Evolutionary conservation across 2,329 filamentous ascomycete species (phyloP).

Genomic region (Volutella citrinella): DNA sequence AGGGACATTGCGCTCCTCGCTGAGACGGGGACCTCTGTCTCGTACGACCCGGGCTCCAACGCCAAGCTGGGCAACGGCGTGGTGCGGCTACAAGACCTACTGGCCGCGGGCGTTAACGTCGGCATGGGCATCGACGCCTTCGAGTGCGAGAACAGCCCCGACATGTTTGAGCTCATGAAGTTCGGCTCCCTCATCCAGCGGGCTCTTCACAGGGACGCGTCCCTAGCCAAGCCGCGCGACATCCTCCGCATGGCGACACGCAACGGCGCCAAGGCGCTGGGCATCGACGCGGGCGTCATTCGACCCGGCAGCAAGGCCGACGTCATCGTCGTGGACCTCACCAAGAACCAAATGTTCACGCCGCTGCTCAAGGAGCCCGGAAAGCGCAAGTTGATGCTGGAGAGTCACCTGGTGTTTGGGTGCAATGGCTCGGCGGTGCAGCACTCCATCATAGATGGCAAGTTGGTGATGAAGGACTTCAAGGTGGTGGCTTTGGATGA

Average conservation of each 20-base stretch:
- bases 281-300: constrained; percentile 6
- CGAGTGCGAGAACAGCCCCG: constrained; percentile 12
- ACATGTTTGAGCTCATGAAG: constrained; percentile 14
- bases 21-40: constrained; percentile 8
- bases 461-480: constrained; percentile 5
- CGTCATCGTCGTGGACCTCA: constrained; percentile 9
- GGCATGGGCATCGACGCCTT: constrained; percentile 12
- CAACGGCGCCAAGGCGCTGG: constrained; percentile 9
- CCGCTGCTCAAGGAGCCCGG: constrained; percentile 8
- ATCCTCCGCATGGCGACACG: constrained; percentile 9
- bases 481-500: constrained; percentile 3
- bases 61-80: constrained; percentile 13
- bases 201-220: constrained; percentile 9
- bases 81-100: constrained; percentile 6
- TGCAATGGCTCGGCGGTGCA: constrained; percentile 9
- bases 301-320: constrained; percentile 9
- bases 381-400: constrained; percentile 7
- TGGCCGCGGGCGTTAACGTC: constrained; percentile 7
- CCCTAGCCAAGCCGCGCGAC: constrained; percentile 7
- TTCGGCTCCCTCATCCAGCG: constrained; percentile 11
- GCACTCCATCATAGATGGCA: constrained; percentile 6
- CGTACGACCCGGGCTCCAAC: constrained; percentile 11
- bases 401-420: constrained; percentile 9
- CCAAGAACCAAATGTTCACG: constrained; percentile 13
- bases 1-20: constrained; percentile 9